Evolutionary conservation across 257 asterid species (phyloP).

Genomic region (Fraxinus americana): DNA sequence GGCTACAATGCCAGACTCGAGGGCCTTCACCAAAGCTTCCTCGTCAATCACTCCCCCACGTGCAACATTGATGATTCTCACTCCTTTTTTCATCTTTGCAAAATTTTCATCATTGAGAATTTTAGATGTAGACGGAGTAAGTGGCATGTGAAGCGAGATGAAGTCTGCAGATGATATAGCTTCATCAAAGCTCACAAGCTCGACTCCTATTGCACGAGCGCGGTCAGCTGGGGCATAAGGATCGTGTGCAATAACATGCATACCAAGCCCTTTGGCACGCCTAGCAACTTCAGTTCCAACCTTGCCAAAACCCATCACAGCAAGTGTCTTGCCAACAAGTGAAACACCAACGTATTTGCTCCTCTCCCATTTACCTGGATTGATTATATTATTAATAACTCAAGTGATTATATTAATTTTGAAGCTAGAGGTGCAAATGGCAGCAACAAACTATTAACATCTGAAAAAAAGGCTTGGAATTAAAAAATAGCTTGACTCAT

Average conservation of each 20-base stretch:
- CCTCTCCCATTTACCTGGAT: slow-evolving; percentile 67
- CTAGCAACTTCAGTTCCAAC: slow-evolving; percentile 80
- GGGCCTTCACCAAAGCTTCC: slow-evolving; percentile 71
- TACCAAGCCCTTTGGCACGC: slow-evolving; percentile 78
- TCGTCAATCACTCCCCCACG: slow-evolving; percentile 85
- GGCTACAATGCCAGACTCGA: slow-evolving; percentile 71
- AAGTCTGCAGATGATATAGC: slow-evolving; percentile 65
- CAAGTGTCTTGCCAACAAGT: slow-evolving; percentile 72
- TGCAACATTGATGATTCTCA: slow-evolving; percentile 68
- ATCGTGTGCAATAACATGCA: slow-evolving; percentile 75
- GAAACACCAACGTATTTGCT: slow-evolving; percentile 73
- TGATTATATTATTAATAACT: background rate
- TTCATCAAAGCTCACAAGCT: slow-evolving; percentile 67
- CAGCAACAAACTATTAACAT: background rate
- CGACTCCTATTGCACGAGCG: slow-evolving; percentile 75
- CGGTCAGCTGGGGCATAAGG: slow-evolving; percentile 82
- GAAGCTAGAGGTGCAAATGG: background rate
- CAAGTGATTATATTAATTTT: background rate
- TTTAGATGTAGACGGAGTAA: slow-evolving; percentile 63
- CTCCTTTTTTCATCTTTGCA: slow-evolving; percentile 79
- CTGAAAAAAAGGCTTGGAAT: background rate
- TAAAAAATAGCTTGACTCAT: background rate
- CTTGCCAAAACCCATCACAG: slow-evolving; percentile 77
- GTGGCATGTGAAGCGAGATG: slow-evolving; percentile 78
- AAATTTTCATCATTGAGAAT: slow-evolving; percentile 63